Percentiles rank a stretch among this genome's conserved stretches.
Evolutionary conservation across 345 rosid genomes (phyloP).

Genomic region (Geranium rotundifolium): DNA sequence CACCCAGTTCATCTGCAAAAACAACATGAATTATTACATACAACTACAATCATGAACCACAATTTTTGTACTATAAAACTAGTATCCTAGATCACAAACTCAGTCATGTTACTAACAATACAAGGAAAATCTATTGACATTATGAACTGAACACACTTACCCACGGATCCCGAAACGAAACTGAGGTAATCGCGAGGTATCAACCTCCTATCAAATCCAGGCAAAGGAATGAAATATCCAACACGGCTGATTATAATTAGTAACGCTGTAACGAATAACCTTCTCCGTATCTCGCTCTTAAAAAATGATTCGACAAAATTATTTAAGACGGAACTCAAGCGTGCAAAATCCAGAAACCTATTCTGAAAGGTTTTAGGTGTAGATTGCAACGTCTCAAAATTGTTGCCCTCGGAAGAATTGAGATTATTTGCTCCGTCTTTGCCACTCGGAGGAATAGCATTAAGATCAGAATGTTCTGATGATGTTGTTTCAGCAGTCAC

Average conservation of each 20-base stretch:
- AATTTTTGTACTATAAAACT: neutral
- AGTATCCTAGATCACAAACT: neutral
- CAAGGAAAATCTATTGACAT: neutral
- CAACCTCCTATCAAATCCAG: constrained; percentile 77
- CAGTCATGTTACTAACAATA: neutral
- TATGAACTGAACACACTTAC: constrained; percentile 25
- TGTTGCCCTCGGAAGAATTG: constrained; percentile 13
- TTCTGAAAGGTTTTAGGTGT: constrained; percentile 51
- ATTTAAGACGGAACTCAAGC: constrained; percentile 57
- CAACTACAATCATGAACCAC: neutral
- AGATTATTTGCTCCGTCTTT: constrained; percentile 16
- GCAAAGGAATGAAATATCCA: constrained; percentile 85
- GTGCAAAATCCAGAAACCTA: constrained; percentile 65
- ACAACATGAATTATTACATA: neutral
- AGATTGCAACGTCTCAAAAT: constrained; percentile 12
- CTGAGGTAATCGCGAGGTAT: constrained; percentile 87
- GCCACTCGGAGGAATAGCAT: constrained; percentile 25
- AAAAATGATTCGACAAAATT: constrained; percentile 71
- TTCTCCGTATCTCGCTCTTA: constrained; percentile 83
- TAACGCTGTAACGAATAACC: constrained; percentile 67
- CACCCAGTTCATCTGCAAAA: constrained; percentile 76
- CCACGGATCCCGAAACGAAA: constrained; percentile 80
- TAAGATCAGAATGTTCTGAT: constrained; percentile 18
- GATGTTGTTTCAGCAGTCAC: constrained; percentile 24
- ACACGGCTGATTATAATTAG: constrained; percentile 66